Evolutionary conservation across 768 basidiomycete genomes (phyloP).

Genomic region (Lactarius vividus): DNA sequence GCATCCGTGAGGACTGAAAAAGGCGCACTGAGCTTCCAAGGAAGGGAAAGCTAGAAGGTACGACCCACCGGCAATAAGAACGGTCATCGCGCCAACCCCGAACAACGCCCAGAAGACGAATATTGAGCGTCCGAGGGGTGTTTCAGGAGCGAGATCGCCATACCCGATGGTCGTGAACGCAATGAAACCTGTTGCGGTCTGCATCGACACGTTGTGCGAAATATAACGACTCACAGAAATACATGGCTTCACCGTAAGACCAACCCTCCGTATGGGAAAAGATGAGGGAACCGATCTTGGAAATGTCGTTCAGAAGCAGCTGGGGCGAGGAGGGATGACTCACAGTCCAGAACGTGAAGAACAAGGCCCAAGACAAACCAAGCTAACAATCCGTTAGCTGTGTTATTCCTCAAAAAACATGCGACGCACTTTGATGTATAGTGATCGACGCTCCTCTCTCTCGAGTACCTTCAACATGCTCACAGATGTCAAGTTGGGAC

Average conservation of each 20-base stretch:
- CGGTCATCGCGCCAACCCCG: conserved; percentile 74
- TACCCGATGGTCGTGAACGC: conserved; percentile 76
- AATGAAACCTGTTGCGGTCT: conserved; percentile 51
- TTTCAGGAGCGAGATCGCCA: conserved; percentile 60
- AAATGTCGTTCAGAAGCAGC: background rate
- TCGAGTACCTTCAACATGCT: conserved; percentile 29
- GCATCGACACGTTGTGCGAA: background rate
- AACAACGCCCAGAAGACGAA: conserved; percentile 79
- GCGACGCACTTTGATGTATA: conserved; percentile 48
- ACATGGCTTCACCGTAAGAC: conserved; percentile 59
- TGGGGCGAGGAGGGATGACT: conserved; percentile 25
- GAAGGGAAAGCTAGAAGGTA: conserved; percentile 26
- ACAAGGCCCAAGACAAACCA: conserved; percentile 53
- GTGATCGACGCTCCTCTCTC: conserved; percentile 50
- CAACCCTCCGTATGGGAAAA: conserved; percentile 70
- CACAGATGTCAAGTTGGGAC: conserved; percentile 24
- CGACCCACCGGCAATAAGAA: conserved; percentile 59
- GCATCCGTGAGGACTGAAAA: conserved; percentile 64
- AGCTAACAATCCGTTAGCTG: conserved; percentile 32
- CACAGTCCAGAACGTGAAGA: conserved; percentile 79
- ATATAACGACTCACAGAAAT: conserved; percentile 56
- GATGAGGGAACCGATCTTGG: conserved; percentile 62
- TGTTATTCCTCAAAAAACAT: background rate
- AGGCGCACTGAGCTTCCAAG: background rate
- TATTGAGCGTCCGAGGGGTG: conserved; percentile 68